Percentiles rank a stretch among this genome's conserved stretches.
These are phyloP conservation scores for Hypomontagnella monticulosa DNA, from an alignment of 495 filamentous ascomycete species.

Conservation along the genomic window DNA sequence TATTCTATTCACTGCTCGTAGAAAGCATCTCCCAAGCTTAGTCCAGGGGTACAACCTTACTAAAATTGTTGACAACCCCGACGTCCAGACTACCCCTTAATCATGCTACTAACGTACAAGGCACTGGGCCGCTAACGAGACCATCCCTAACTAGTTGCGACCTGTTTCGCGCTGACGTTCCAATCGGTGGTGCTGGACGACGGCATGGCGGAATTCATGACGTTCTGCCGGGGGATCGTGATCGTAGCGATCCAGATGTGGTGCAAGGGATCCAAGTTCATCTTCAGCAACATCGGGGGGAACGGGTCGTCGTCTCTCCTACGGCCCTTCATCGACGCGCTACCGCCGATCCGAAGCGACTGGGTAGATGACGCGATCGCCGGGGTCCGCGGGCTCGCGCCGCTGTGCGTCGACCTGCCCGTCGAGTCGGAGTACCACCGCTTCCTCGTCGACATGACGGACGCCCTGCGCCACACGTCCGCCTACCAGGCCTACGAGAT, in stretches of 20 bases:
- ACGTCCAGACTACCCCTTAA: no score
- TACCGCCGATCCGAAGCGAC: conserved; percentile 47
- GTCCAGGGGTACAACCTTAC: no score
- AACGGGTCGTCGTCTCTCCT: conserved; percentile 44
- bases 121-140: conserved; percentile 1
- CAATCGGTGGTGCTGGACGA: conserved; percentile 68
- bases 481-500: conserved; percentile 52
- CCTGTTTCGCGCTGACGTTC: conserved; percentile 68
- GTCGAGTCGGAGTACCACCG: conserved; percentile 50
- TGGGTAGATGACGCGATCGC: conserved; percentile 51
- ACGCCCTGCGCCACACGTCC: conserved; percentile 42
- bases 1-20: background rate
- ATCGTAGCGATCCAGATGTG: conserved; percentile 63
- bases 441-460: conserved; percentile 46
- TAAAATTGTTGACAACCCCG: no score
- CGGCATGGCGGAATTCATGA: conserved; percentile 69
- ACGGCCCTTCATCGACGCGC: conserved; percentile 46
- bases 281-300: conserved; percentile 57
- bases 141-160: conserved; percentile 56
- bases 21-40: no score
- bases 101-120: no score
- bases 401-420: conserved; percentile 41
- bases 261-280: conserved; percentile 51
- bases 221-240: conserved; percentile 67
- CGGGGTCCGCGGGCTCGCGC: conserved; percentile 48